These are phyloP conservation scores for Rugonectria rugulosa DNA, from an alignment of 2,329 filamentous ascomycete species.

Conservation along the genomic window DNA sequence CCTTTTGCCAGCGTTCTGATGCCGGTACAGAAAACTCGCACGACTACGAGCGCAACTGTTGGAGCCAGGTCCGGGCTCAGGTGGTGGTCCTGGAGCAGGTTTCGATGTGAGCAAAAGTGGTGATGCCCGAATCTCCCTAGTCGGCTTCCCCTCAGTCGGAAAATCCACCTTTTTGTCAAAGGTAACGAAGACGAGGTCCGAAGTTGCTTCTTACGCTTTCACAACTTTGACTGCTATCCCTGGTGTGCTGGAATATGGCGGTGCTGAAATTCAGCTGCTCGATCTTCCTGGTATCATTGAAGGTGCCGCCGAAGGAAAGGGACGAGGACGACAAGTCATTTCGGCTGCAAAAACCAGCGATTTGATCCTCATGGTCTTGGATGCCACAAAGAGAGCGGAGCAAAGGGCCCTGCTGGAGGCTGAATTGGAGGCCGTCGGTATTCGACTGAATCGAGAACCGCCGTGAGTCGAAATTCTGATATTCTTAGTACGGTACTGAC, in stretches of 20 bases:
- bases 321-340: slow-evolving; percentile 93
- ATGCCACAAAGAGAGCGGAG: slow-evolving; percentile 95
- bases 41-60: slow-evolving; percentile 92
- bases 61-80: slow-evolving; percentile 83
- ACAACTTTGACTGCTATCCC: slow-evolving; percentile 97
- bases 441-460: slow-evolving; percentile 88
- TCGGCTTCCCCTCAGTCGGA: slow-evolving; percentile 98
- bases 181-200: slow-evolving; percentile 96
- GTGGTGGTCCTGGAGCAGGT: slow-evolving; percentile 79
- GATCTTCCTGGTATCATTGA: slow-evolving; percentile 99
- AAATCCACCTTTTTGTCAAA: slow-evolving; percentile 99
- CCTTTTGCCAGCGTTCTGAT: neutral
- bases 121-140: slow-evolving; percentile 94
- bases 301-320: slow-evolving; percentile 94
- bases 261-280: slow-evolving; percentile 96
- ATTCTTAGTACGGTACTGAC: slow-evolving; percentile 20
- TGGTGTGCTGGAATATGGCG: slow-evolving; percentile 95
- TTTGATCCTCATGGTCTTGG: slow-evolving; percentile 93
- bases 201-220: slow-evolving; percentile 96
- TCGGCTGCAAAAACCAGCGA: slow-evolving; percentile 98
- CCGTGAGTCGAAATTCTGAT: slow-evolving; percentile 64
- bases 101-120: slow-evolving; percentile 97
- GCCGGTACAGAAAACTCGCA: slow-evolving; percentile 98
- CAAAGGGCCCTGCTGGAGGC: slow-evolving; percentile 89
- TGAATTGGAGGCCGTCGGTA: slow-evolving; percentile 94